phyloP scores from a whole-genome alignment of 2,329 filamentous ascomycete genomes.

The Diaporthe sp. region DNA sequence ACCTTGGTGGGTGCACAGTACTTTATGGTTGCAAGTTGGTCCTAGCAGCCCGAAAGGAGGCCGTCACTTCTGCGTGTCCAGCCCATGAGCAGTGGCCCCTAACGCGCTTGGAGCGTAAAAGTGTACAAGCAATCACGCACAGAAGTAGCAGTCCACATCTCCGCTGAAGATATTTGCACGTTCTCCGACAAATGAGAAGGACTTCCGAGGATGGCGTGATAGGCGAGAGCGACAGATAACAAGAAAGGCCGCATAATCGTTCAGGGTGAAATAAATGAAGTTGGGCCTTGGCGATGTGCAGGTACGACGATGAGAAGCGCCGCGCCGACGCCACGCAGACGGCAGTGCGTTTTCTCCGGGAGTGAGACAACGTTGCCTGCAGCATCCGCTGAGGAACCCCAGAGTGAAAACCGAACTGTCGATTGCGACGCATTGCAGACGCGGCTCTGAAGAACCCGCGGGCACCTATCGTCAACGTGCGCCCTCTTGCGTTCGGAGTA shows the following conservation, averaged over 20 bases:
- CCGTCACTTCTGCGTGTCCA: not conserved
- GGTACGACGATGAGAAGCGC: slow-evolving; percentile 18
- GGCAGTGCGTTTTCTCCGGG: not conserved
- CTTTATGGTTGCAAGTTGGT: not conserved
- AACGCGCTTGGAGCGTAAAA: not conserved
- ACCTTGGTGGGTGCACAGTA: not conserved
- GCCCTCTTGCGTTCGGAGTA: not conserved
- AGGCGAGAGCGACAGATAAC: not conserved
- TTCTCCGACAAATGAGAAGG: not conserved
- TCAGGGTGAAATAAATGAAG: slow-evolving; percentile 19
- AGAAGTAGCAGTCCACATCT: not conserved
- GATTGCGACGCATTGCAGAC: not conserved
- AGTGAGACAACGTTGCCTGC: not conserved
- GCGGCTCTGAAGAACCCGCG: not conserved
- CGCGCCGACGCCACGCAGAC: slow-evolving; percentile 3
- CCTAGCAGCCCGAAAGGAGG: not conserved
- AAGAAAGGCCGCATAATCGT: slow-evolving; percentile 19
- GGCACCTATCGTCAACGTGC: not conserved
- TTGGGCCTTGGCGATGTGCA: slow-evolving; percentile 16
- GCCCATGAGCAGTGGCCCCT: not conserved
- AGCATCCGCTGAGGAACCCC: not conserved
- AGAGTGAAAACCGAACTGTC: not conserved
- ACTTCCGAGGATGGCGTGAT: not conserved
- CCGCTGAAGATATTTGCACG: not conserved
- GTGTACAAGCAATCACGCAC: not conserved